A percentile compares a stretch with the other conserved stretches of the same genome.
Conservation (phyloP, 2,329 filamentous ascomycete species). For the Fusarium hostae region DNA sequence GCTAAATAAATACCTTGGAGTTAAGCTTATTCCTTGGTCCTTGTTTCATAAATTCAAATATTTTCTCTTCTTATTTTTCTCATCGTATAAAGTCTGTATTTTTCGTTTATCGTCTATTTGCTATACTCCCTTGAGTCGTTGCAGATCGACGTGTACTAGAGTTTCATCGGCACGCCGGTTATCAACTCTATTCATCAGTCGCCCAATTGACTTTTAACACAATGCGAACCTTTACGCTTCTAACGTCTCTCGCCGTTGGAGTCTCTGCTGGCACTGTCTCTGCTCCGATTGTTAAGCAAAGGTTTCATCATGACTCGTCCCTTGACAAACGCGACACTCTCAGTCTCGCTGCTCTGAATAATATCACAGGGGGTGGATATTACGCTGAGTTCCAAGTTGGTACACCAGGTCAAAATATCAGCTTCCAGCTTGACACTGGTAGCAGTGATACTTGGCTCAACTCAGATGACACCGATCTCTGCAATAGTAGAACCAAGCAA, state of each 20-base stretch:
- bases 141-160: neutral
- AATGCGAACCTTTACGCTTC: slow-evolving; percentile 36
- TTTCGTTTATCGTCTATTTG: neutral
- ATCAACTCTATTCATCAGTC: neutral
- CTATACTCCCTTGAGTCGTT: neutral
- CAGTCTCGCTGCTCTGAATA: slow-evolving; percentile 60
- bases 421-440: slow-evolving; percentile 70
- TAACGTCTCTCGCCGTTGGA: slow-evolving; percentile 30
- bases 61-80: neutral
- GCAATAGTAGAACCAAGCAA: slow-evolving; percentile 56
- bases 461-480: slow-evolving; percentile 69
- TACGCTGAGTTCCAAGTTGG: slow-evolving; percentile 68
- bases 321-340: slow-evolving; percentile 44
- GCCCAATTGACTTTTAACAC: neutral
- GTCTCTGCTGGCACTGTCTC: slow-evolving; percentile 43
- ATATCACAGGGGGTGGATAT: slow-evolving; percentile 65
- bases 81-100: neutral
- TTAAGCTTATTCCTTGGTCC: slow-evolving; percentile 2
- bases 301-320: slow-evolving; percentile 13
- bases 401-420: slow-evolving; percentile 65
- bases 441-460: slow-evolving; percentile 72
- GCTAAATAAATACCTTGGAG: neutral
- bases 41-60: too few species aligned
- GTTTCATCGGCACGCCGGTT: neutral
- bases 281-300: slow-evolving; percentile 35